These are phyloP conservation scores for Polyplosphaeria fusca DNA, from an alignment of 495 filamentous ascomycete species.

Conservation along the genomic window DNA sequence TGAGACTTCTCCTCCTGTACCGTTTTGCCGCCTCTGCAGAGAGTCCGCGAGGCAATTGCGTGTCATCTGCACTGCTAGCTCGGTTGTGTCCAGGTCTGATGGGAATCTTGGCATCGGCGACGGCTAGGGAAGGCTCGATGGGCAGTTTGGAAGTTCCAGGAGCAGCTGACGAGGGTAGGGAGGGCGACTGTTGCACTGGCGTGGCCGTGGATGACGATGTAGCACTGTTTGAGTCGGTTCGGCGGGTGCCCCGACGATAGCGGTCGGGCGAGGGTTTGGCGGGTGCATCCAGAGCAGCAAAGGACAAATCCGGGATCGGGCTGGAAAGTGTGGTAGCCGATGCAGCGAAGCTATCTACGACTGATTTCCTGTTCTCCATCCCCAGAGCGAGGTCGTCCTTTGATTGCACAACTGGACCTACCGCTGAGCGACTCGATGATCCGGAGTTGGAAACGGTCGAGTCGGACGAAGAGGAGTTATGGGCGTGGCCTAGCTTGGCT, in stretches of 20 bases:
- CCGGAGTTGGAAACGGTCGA: conserved; percentile 39
- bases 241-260: conserved; percentile 58
- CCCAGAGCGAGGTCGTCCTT: conserved; percentile 41
- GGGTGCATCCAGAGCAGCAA: conserved; percentile 25
- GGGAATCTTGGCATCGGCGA: neutral
- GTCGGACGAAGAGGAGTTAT: conserved; percentile 40
- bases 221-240: conserved; percentile 44
- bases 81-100: conserved; percentile 34
- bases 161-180: conserved; percentile 35
- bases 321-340: conserved; percentile 48
- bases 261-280: conserved; percentile 57
- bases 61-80: conserved; percentile 56
- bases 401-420: conserved; percentile 21
- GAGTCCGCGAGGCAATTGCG: conserved; percentile 42
- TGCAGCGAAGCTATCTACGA: conserved; percentile 45
- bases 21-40: conserved; percentile 65
- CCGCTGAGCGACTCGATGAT: conserved; percentile 35
- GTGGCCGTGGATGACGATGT: conserved; percentile 12
- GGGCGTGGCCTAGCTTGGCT: conserved; percentile 20
- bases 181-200: conserved; percentile 22
- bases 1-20: conserved; percentile 79
- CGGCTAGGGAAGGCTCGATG: conserved; percentile 6
- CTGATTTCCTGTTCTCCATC: conserved; percentile 44
- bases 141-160: neutral
- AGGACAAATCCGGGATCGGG: conserved; percentile 52